Percentiles rank a stretch among this genome's conserved stretches.
These are phyloP conservation scores for Inga leiocalycina DNA, from an alignment of 306 rosid genomes.

Conservation along the genomic window DNA sequence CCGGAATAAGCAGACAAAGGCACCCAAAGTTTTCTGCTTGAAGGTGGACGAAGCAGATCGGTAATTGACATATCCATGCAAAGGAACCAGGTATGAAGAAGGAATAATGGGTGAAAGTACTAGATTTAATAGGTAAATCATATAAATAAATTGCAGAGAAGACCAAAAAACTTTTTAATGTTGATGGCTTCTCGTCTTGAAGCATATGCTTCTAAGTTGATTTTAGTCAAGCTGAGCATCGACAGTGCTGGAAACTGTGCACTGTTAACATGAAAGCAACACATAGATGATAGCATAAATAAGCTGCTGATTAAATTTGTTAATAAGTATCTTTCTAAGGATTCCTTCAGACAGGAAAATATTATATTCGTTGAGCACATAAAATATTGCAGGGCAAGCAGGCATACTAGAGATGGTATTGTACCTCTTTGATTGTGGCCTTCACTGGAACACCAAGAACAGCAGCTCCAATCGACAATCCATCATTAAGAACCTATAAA, in stretches of 20 bases:
- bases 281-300: background rate
- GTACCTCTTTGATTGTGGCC: constrained; percentile 95
- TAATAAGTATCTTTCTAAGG: background rate
- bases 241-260: background rate
- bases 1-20: background rate
- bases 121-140: background rate
- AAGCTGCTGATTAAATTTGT: constrained; percentile 2
- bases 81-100: background rate
- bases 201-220: constrained; percentile 13
- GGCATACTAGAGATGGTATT: constrained; percentile 1
- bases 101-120: background rate
- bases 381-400: background rate
- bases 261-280: background rate
- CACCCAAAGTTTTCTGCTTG: background rate
- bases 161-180: background rate
- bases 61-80: background rate
- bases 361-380: constrained; percentile 18
- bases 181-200: constrained; percentile 1
- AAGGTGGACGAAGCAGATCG: constrained; percentile 1
- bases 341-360: background rate
- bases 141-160: background rate
- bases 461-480: constrained; percentile 79
- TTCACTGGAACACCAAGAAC: constrained; percentile 95
- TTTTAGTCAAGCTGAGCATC: constrained; percentile 9
- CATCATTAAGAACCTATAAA: constrained; percentile 84